These are phyloP conservation scores for Pythium aphanidermatum DNA, from an alignment of 352 stramenopile genomes.

Conservation along the genomic window DNA sequence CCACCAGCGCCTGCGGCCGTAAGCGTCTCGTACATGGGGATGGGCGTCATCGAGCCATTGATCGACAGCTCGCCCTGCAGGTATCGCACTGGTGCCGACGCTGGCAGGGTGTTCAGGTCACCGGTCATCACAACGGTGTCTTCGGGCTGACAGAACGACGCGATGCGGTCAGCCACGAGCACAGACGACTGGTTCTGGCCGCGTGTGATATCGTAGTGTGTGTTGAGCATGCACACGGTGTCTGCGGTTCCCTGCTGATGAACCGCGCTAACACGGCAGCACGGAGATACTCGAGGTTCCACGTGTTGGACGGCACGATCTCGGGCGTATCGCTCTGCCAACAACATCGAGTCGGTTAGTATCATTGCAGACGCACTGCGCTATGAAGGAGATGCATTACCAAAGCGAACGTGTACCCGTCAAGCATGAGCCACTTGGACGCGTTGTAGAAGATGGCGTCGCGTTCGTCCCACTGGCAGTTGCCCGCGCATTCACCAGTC, in stretches of 20 bases:
- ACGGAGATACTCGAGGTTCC: constrained; percentile 57
- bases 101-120: constrained; percentile 50
- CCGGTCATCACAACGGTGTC: constrained; percentile 64
- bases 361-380: constrained; percentile 52
- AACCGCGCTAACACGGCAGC: constrained; percentile 53
- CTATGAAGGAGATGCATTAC: constrained; percentile 29
- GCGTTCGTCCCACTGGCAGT: constrained; percentile 54
- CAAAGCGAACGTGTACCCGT: constrained; percentile 46
- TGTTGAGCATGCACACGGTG: constrained; percentile 70
- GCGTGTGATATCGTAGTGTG: constrained; percentile 56
- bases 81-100: constrained; percentile 35
- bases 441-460: constrained; percentile 62
- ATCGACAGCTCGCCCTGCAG: constrained; percentile 23
- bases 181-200: constrained; percentile 49
- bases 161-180: constrained; percentile 41
- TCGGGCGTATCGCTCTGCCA: constrained; percentile 59
- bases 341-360: constrained; percentile 29
- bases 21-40: constrained; percentile 62
- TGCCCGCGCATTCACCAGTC: constrained; percentile 53
- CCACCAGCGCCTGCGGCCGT: constrained; percentile 30
- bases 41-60: constrained; percentile 24
- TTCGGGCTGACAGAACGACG: constrained; percentile 26
- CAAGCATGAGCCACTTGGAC: constrained; percentile 34
- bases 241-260: constrained; percentile 19
- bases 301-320: constrained; percentile 48